Evolutionary conservation across 2,329 filamentous ascomycete species (phyloP).

Genomic region (Talaromyces sp.): DNA sequence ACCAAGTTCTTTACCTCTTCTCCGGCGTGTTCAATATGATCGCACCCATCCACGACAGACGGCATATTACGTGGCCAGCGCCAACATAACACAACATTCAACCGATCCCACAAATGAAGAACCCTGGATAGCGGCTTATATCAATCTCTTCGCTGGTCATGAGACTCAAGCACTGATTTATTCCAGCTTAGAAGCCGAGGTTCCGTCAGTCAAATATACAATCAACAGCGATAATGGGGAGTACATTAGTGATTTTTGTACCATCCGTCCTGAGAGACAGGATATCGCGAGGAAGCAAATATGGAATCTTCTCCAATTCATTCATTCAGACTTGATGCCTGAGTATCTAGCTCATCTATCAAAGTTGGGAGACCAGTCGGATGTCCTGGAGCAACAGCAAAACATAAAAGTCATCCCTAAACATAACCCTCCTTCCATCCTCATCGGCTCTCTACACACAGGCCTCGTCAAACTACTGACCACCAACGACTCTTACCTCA

Average conservation of each 20-base stretch:
- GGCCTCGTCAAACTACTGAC: conserved; percentile 30
- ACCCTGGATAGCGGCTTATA: conserved; percentile 41
- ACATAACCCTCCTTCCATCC: conserved; percentile 29
- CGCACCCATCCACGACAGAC: conserved; percentile 30
- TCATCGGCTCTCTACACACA: conserved; percentile 38
- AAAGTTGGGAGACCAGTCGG: not conserved
- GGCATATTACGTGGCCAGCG: conserved; percentile 32
- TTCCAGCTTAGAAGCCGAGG: conserved; percentile 37
- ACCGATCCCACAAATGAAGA: not conserved
- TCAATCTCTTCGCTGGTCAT: conserved; percentile 37
- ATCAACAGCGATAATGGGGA: conserved; percentile 10
- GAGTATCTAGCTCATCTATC: conserved; percentile 24
- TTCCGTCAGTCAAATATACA: conserved; percentile 3
- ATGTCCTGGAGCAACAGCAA: not conserved
- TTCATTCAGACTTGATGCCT: conserved; percentile 27
- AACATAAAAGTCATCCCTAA: conserved; percentile 22
- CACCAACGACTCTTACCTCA: conserved; percentile 20
- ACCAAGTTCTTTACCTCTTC: conserved; percentile 36
- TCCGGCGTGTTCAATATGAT: conserved; percentile 40
- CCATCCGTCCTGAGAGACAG: conserved; percentile 13
- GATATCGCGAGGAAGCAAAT: conserved; percentile 26
- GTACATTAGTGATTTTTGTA: conserved; percentile 20
- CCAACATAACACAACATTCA: conserved; percentile 14
- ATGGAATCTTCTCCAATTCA: conserved; percentile 27
- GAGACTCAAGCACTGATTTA: conserved; percentile 44